Percentiles rank a stretch among this genome's conserved stretches.
phyloP scores from a whole-genome alignment of 2,329 filamentous ascomycete species.

The Aspergillus fumigatiaffinis region DNA sequence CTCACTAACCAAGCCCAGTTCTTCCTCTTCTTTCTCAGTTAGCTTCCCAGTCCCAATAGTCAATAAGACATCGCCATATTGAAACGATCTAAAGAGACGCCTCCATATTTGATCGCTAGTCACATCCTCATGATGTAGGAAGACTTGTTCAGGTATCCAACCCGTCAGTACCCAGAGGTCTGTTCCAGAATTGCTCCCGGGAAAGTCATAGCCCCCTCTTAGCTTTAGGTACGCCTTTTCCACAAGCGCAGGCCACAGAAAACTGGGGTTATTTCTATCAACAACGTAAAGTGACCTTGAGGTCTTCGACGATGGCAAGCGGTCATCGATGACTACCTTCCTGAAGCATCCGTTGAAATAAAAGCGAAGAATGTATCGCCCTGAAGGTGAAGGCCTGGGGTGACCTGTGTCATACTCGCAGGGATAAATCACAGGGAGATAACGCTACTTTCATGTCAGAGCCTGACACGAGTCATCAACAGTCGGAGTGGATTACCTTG shows the following conservation, averaged over 20 bases:
- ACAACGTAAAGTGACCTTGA: constrained; percentile 78
- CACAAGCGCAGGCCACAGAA: constrained; percentile 86
- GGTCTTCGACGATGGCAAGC: constrained; percentile 71
- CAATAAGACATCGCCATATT: constrained; percentile 74
- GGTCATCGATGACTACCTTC: constrained; percentile 83
- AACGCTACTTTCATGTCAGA: constrained; percentile 49
- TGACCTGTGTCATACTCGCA: constrained; percentile 57
- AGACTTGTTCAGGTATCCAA: constrained; percentile 96
- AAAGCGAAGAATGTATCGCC: constrained; percentile 87
- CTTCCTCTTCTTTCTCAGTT: constrained; percentile 69
- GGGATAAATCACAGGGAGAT: constrained; percentile 71
- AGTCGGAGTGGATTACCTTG: constrained; percentile 49
- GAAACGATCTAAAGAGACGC: constrained; percentile 69
- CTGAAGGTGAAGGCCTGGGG: constrained; percentile 67
- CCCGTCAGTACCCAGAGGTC: constrained; percentile 90
- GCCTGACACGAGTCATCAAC: background rate
- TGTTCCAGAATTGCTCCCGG: constrained; percentile 93
- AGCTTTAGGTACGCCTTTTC: constrained; percentile 98
- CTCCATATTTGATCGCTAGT: constrained; percentile 74
- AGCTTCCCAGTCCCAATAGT: constrained; percentile 88
- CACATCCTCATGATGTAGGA: constrained; percentile 80
- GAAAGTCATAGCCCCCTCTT: constrained; percentile 93
- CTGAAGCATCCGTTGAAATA: constrained; percentile 94
- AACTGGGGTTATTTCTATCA: constrained; percentile 73
- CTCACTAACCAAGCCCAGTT: constrained; percentile 77